Evolutionary conservation across 306 rosid species (phyloP), one percentile per base, ranked within the genome.

Genomic region (Adenanthera pavonina): DNA sequence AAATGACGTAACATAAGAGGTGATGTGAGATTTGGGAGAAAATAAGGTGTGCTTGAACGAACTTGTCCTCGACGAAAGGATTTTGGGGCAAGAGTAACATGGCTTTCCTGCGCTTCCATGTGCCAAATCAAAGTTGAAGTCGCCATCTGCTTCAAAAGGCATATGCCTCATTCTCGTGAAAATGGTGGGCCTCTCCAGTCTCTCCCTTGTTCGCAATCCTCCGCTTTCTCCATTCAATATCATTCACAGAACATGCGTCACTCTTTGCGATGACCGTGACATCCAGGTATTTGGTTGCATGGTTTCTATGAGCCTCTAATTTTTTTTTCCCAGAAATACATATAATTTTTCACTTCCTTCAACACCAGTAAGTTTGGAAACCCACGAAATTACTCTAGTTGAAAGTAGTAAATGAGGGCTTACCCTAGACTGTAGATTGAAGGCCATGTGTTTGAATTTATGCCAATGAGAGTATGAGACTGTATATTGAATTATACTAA

Each of bases 41-140:
- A 19, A 11, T 8, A 16, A 19, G 74, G 16, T n/a, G 52, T 68
- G 17, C 43, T n/a, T 13, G 52, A 20, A 43, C 14, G 38, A 69
- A 5, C 49, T 9, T 40, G 49, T 68, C 73, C 13, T 17, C 43
- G 56, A 25, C 40, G 56, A 12, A 69, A 84, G 87, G 53, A 76
- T 88, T 85, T 80, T 87, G n/a, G 84, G 92, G 85, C 92, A 92
- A 89, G 92, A 87, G 98, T 93, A 90, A 95, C 98, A 91, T 95
- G 98, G 97, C 85, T 84, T 85, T 90, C 74, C 98, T 95, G 98
- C 97, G 81, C 88, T 84, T 90, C 54, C 98, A 91, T 91, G 97
- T 92, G 98, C 92, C 79, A 79, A 84, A 74, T 25, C 82, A 76
- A 85, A 81, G 82, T 87, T 64, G 34, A 80, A 82, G 92, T 91